Conservation (phyloP, 352 stramenopile genomes). For the Globisporangium yorkense region DNA sequence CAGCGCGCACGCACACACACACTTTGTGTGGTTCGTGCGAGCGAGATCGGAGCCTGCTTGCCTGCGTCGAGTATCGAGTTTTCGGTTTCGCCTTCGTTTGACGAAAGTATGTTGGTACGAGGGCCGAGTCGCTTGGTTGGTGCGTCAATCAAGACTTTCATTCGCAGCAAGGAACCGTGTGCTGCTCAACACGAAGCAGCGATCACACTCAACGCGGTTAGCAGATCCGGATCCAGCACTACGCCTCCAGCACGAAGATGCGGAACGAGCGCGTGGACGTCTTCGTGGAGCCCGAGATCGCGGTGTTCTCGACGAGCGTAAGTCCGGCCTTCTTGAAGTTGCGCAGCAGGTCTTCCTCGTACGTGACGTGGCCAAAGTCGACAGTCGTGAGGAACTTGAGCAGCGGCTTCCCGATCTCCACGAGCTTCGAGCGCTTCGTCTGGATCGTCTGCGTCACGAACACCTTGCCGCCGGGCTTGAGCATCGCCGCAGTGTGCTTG, state of each 20-base stretch:
- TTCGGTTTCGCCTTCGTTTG: no score
- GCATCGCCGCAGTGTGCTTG: slow-evolving; percentile 48
- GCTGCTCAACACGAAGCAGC: background rate
- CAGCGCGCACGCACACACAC: no score
- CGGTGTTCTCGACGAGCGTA: slow-evolving; percentile 41
- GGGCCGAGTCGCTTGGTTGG: background rate
- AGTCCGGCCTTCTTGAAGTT: slow-evolving; percentile 64
- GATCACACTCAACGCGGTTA: no score
- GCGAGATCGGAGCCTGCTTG: no score
- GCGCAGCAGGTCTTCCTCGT: slow-evolving; percentile 64
- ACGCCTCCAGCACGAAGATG: slow-evolving; percentile 52
- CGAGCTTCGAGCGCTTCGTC: slow-evolving; percentile 53
- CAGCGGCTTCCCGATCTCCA: slow-evolving; percentile 80
- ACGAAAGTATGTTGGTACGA: no score
- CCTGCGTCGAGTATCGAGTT: no score
- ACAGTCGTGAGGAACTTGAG: slow-evolving; percentile 92
- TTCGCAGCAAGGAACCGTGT: no score
- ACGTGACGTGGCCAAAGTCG: slow-evolving; percentile 89
- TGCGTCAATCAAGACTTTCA: background rate
- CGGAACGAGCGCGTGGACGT: slow-evolving; percentile 60
- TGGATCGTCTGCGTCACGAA: slow-evolving; percentile 91
- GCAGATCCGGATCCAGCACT: background rate
- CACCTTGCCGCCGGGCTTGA: slow-evolving; percentile 42
- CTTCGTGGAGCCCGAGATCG: slow-evolving; percentile 52
- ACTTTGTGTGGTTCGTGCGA: no score